Evolutionary conservation across 2,329 filamentous ascomycete species (phyloP), one percentile per base, ranked within the genome.

Genomic region (Acarospora socialis): DNA sequence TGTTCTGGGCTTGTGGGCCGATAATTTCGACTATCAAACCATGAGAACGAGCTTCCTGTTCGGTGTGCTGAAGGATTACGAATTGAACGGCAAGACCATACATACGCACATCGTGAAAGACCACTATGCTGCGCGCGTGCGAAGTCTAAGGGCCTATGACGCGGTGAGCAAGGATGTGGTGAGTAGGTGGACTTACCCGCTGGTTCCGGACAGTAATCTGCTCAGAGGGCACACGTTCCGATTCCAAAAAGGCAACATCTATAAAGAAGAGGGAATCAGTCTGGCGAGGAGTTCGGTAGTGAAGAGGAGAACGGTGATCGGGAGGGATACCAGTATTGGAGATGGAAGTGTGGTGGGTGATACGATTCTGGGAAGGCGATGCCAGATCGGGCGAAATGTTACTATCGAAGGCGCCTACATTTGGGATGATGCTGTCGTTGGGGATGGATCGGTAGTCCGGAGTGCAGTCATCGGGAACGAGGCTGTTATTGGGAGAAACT

Each of bases 1-100:
- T 50, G 86, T 94, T 6, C 68, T 95, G 25, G 86, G 86, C 5
- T 61, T 95, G 35, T 98, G 90, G 82, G 90, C 84, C 6, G 90
- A 98, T 57, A 93, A 86, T 50, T 98, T 95, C 47, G 87, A 98
- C 54, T 95, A 93, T 54, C 84, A 94, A 52, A 68, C 84, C 5
- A 83, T 87, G 1, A 72, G 86, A 33, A 78, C 77, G 46, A 83
- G 92, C 47, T 94, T 93, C 47, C 59, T 98, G 21, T 81, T 86
- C 51, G 86, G 86, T 37, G 84, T 95, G 1, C 61, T 98, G 33
- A 94, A 94, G 59, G 90, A 98, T 53, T 93, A 83, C 61, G 90
- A 98, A 52, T 65, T 95, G 35, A 95, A 95, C 53, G 86, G 86
- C 37, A 93, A 95, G 61, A 84, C 83, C n/a, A 82, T 98, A 32